Conservation (phyloP, 129 eudicot species). For the Silybum marianum region DNA sequence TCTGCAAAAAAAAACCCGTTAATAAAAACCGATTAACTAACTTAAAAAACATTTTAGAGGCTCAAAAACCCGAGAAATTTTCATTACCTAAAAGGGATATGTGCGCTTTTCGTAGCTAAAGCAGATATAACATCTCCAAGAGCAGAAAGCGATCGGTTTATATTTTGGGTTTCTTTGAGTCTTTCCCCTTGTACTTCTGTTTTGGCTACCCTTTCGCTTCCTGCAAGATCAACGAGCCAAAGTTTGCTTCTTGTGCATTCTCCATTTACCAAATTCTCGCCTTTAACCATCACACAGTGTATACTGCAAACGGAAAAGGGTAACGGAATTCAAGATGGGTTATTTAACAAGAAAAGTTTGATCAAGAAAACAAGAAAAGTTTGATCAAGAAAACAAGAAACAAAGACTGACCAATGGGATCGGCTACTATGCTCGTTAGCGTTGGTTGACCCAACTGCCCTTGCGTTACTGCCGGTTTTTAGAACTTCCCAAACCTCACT, state of each 20-base stretch:
- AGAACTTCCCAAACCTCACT: slow-evolving; percentile 93
- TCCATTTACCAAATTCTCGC: slow-evolving; percentile 82
- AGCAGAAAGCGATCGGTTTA: slow-evolving; percentile 93
- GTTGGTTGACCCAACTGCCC: slow-evolving; percentile 92
- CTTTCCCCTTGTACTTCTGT: slow-evolving; percentile 95
- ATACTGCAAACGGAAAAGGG: slow-evolving; percentile 54
- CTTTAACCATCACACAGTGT: slow-evolving; percentile 98
- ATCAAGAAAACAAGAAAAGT: background rate
- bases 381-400: background rate
- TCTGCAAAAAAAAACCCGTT: slow-evolving; percentile 41
- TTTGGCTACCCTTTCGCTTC: slow-evolving; percentile 91
- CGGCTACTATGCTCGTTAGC: slow-evolving; percentile 97
- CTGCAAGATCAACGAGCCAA: slow-evolving; percentile 95
- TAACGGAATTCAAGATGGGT: background rate
- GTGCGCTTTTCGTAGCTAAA: slow-evolving; percentile 84
- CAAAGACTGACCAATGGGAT: slow-evolving; percentile 76
- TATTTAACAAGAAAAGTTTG: background rate
- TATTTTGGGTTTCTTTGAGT: slow-evolving; percentile 90
- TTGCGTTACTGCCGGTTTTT: slow-evolving; percentile 75
- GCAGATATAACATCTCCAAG: slow-evolving; percentile 98
- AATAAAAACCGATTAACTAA: background rate
- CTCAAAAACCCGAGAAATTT: background rate
- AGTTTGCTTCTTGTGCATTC: slow-evolving; percentile 91
- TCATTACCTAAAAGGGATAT: slow-evolving; percentile 79
- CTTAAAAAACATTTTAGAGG: background rate